These are phyloP conservation scores for Millerozyma miso DNA, from an alignment of 805 yeast genomes.

Conservation along the genomic window DNA sequence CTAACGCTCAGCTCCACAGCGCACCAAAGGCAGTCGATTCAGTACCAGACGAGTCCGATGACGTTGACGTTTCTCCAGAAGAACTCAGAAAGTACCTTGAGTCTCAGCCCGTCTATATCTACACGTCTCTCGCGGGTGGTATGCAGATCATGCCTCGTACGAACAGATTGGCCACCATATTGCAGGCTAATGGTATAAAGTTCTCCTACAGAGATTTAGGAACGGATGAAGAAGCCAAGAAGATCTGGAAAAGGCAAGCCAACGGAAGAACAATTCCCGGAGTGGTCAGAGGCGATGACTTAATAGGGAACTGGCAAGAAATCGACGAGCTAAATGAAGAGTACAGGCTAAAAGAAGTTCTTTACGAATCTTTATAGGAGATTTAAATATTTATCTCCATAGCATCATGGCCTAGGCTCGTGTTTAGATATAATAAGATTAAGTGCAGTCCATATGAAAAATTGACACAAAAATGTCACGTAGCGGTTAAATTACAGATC, in stretches of 20 bases:
- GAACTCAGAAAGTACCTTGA: constrained; percentile 40
- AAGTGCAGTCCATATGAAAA: no score
- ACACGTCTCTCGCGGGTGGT: constrained; percentile 86
- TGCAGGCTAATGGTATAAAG: constrained; percentile 67
- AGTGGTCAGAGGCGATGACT: constrained; percentile 74
- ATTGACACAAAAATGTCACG: not conserved
- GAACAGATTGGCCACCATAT: constrained; percentile 67
- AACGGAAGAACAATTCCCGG: constrained; percentile 79
- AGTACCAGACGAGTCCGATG: constrained; percentile 15
- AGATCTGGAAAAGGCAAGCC: constrained; percentile 74
- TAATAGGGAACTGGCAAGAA: constrained; percentile 81
- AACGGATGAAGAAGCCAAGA: constrained; percentile 81
- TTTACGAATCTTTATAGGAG: constrained; percentile 61
- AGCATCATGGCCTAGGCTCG: no score
- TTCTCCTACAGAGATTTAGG: constrained; percentile 76
- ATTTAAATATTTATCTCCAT: no score
- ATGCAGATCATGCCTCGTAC: constrained; percentile 76
- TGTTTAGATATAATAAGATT: no score
- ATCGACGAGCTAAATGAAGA: constrained; percentile 85
- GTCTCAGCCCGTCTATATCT: constrained; percentile 65
- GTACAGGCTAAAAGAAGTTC: constrained; percentile 56
- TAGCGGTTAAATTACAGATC: not conserved
- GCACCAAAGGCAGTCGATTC: not conserved
- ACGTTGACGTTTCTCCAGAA: constrained; percentile 35
- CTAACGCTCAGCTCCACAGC: not conserved